These are phyloP conservation scores for Sisymbrium altissimum DNA, from an alignment of 345 rosid genomes.

Conservation along the genomic window DNA sequence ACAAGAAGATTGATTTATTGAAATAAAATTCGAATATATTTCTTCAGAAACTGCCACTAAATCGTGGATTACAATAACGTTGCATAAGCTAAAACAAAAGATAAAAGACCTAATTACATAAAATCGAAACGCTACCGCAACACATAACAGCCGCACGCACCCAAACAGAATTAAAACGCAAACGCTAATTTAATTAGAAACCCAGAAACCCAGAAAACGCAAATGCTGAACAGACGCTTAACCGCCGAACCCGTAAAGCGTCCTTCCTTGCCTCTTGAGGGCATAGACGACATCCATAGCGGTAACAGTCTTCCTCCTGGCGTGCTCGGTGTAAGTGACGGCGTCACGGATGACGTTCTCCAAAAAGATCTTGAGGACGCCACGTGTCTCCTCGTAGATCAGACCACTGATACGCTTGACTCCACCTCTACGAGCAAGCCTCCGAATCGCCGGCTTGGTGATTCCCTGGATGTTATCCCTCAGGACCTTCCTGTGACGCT, in stretches of 20 bases:
- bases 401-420: slow-evolving; percentile 56
- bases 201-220: neutral
- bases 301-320: slow-evolving; percentile 44
- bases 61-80: neutral
- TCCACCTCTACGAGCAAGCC: slow-evolving; percentile 47
- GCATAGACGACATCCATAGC: slow-evolving; percentile 51
- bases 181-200: neutral
- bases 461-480: slow-evolving; percentile 42
- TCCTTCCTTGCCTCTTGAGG: slow-evolving; percentile 46
- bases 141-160: neutral
- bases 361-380: slow-evolving; percentile 36
- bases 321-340: slow-evolving; percentile 40
- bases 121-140: neutral
- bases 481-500: slow-evolving; percentile 41
- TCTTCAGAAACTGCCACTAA: neutral
- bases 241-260: slow-evolving; percentile 37
- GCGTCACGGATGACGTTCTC: slow-evolving; percentile 39
- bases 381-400: slow-evolving; percentile 45
- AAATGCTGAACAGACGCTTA: neutral
- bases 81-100: neutral
- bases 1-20: neutral
- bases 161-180: neutral
- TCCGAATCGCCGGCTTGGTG: slow-evolving; percentile 42
- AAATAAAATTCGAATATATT: neutral
- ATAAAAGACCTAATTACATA: slow-evolving; percentile 3